Evolutionary conservation across 257 asterid genomes (phyloP), one percentile per base, ranked within the genome.

Genomic region (Capsicum chinense): DNA sequence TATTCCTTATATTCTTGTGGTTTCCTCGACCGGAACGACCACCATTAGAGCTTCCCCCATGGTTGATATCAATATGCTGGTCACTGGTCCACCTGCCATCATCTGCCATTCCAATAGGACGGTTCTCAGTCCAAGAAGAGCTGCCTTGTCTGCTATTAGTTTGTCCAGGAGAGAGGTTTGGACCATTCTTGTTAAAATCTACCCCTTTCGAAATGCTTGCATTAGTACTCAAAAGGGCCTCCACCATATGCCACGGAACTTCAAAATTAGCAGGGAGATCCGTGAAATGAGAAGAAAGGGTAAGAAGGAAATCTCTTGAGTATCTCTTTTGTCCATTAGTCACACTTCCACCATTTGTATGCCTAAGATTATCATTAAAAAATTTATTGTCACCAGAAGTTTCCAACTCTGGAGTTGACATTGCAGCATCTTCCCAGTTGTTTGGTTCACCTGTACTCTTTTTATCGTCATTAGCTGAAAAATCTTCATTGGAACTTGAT

Each of bases 251-350:
- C 84, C 83, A 68, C 15, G 80, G 56, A 16, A 86, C 59, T 47
- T 80, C 82, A 48, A 86, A 86, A 83, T 84, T 84, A 33, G 83
- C 39, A 35, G 91, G 91, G 83, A 88, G 84, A 26, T 83, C 73
- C 12, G 71, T n/a, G 7, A 80, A 84, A 66, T 86, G 84, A 3
- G 69, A 71, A 26, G 88, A 83, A 54, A 88, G 71, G 52, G 74
- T 79, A 44, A 85, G 69, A 56, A 82, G 88, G 83, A 88, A 88
- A 80, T 85, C 87, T 19, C 84, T 66, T 2, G 88, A 80, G 85
- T 88, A 88, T 84, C 62, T 84, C 85, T 63, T 86, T 63, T 81
- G 63, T 47, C 35, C 67, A 50, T 83, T 17, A 48, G 42, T 71
- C 56, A 35, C 80, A 66, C 37, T 39, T 56, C 33, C 83, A 39